A percentile compares a stretch with the other conserved stretches of the same genome.
These are phyloP conservation scores for Nitzschia palea DNA, from an alignment of 108 stramenopile genomes.

Conservation along the genomic window DNA sequence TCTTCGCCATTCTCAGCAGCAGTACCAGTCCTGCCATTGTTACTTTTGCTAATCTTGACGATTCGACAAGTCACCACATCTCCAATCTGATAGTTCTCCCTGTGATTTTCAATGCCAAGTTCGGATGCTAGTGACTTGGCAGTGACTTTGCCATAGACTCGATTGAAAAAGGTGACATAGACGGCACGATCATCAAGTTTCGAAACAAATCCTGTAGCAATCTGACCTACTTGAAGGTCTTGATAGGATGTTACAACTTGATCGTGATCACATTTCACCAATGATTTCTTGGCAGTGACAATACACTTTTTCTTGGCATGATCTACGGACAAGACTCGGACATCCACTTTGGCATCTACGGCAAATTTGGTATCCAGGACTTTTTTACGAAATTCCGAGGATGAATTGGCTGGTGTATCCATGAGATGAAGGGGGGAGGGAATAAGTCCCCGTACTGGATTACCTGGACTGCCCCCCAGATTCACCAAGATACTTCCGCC, in stretches of 20 bases:
- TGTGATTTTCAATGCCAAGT: slow-evolving; percentile 78
- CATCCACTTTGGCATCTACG: slow-evolving; percentile 71
- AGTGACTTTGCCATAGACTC: slow-evolving; percentile 71
- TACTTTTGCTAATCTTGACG: slow-evolving; percentile 33
- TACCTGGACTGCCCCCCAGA: slow-evolving; percentile 43
- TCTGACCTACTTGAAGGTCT: slow-evolving; percentile 37
- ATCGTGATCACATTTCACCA: slow-evolving; percentile 53
- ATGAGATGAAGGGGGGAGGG: slow-evolving; percentile 64
- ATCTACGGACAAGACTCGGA: slow-evolving; percentile 74
- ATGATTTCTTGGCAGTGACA: slow-evolving; percentile 76
- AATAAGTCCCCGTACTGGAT: slow-evolving; percentile 68
- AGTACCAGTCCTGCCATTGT: slow-evolving; percentile 11
- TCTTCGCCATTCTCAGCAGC: slow-evolving; percentile 4
- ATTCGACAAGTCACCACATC: slow-evolving; percentile 78
- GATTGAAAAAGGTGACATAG: slow-evolving; percentile 83
- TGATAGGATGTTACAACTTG: slow-evolving; percentile 51
- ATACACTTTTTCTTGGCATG: slow-evolving; percentile 56
- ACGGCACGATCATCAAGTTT: slow-evolving; percentile 71
- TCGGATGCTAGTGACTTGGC: slow-evolving; percentile 69
- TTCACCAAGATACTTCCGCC: slow-evolving; percentile 71
- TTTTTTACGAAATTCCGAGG: slow-evolving; percentile 64
- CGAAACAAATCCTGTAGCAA: slow-evolving; percentile 72
- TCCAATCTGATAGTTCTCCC: slow-evolving; percentile 65
- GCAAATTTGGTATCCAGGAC: slow-evolving; percentile 69
- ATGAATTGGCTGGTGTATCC: slow-evolving; percentile 35